Conservation (phyloP, 345 rosid genomes). For the Bruguiera gymnorhiza region DNA sequence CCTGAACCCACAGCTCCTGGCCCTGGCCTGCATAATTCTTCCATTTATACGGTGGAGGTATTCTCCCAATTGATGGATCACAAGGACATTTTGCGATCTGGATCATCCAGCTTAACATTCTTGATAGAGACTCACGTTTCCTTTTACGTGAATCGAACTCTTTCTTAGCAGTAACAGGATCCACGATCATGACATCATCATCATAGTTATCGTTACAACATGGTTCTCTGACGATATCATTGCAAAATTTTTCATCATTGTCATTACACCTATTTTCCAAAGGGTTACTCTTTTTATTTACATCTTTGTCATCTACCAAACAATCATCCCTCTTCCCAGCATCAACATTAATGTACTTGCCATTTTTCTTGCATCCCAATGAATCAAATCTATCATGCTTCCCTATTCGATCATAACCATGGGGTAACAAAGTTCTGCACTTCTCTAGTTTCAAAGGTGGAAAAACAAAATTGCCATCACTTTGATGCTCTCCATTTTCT, state of each 20-base stretch:
- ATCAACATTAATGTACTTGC: slow-evolving; percentile 8
- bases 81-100: slow-evolving; percentile 47
- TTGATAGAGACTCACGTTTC: slow-evolving; percentile 39
- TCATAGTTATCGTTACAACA: slow-evolving; percentile 1
- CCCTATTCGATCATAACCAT: slow-evolving; percentile 15
- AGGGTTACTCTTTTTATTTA: slow-evolving; percentile 9
- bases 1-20: slow-evolving; percentile 43
- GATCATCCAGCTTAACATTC: slow-evolving; percentile 61
- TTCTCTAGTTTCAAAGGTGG: slow-evolving; percentile 44
- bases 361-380: slow-evolving; percentile 15
- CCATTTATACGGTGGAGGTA: slow-evolving; percentile 45
- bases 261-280: slow-evolving; percentile 20
- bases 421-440: slow-evolving; percentile 41
- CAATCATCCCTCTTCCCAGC: slow-evolving; percentile 13
- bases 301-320: slow-evolving; percentile 16
- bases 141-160: slow-evolving; percentile 31
- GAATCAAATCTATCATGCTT: slow-evolving; percentile 26
- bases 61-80: slow-evolving; percentile 41
- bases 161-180: slow-evolving; percentile 15
- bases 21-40: slow-evolving; percentile 32
- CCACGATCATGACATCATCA: slow-evolving; percentile 14
- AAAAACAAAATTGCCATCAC: slow-evolving; percentile 21
- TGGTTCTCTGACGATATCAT: slow-evolving; percentile 2
- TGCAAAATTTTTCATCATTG: slow-evolving; percentile 17
- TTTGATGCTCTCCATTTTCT: slow-evolving; percentile 24